phyloP scores from a whole-genome alignment of 2,329 filamentous ascomycete genomes.

The Plenodomus tracheiphilus region DNA sequence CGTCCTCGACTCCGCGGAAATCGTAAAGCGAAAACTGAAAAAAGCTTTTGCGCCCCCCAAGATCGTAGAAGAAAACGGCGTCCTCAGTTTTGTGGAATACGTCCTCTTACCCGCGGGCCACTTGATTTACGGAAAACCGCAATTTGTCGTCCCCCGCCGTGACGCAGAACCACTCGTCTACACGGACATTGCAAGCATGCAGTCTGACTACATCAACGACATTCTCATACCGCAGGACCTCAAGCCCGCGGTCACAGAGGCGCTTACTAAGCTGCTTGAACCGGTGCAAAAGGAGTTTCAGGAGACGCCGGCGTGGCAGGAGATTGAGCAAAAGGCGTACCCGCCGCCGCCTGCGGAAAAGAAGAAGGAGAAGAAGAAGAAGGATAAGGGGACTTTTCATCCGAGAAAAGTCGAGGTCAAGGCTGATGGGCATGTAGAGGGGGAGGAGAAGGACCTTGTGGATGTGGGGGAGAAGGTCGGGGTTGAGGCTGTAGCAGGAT shows the following conservation, averaged over 20 bases:
- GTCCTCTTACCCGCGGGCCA: slow-evolving; percentile 78
- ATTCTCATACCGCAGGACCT: slow-evolving; percentile 83
- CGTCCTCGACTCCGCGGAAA: slow-evolving; percentile 77
- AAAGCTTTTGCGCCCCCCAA: slow-evolving; percentile 81
- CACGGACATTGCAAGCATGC: slow-evolving; percentile 71
- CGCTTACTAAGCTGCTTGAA: slow-evolving; percentile 71
- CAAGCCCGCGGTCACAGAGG: slow-evolving; percentile 79
- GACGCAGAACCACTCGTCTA: slow-evolving; percentile 79
- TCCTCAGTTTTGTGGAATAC: slow-evolving; percentile 83
- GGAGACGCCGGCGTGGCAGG: slow-evolving; percentile 76
- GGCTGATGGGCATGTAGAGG: slow-evolving; percentile 52
- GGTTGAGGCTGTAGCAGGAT: slow-evolving; percentile 36
- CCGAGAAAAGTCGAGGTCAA: slow-evolving; percentile 53
- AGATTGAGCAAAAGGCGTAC: slow-evolving; percentile 77
- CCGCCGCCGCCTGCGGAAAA: slow-evolving; percentile 65
- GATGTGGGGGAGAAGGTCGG: slow-evolving; percentile 47
- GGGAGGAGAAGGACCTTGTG: slow-evolving; percentile 46
- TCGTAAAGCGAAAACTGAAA: slow-evolving; percentile 67
- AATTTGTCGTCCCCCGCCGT: slow-evolving; percentile 70
- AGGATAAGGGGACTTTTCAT: slow-evolving; percentile 72
- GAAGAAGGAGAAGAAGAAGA: slow-evolving; percentile 75
- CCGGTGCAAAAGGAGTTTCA: slow-evolving; percentile 78
- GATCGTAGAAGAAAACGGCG: slow-evolving; percentile 80
- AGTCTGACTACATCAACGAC: slow-evolving; percentile 79
- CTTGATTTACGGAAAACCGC: slow-evolving; percentile 58